Evolutionary conservation across 495 filamentous ascomycete genomes (phyloP), one percentile per base, ranked within the genome.

Genomic region (Hypoxylon subgilvum): DNA sequence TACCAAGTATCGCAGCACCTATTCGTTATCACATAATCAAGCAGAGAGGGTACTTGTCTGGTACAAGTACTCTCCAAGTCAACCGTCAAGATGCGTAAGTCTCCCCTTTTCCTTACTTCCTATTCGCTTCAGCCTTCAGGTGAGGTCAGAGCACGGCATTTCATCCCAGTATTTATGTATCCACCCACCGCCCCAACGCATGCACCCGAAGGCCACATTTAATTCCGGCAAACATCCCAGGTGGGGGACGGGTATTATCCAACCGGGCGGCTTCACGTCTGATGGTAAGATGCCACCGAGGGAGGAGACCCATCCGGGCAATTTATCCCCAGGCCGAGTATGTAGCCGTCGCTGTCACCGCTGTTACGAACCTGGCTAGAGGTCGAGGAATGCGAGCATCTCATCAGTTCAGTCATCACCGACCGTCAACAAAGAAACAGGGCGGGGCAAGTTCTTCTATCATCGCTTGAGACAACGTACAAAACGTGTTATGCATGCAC

Each of bases 181-280:
- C 44, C 30, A 48, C 46, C 39, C 47, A 38, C 46, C n/a, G 19
- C 32, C 53, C 53, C 36, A 57, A 57, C 41, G 48, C 49, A 57
- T 40, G 22, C 53, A 48, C 19, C 36, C 43, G 23, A 53, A 21
- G 4, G 36, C 34, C 39, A 61, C 58, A 28, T 63, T n/a, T 53
- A 63, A 63, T 57, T 57, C 53, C 60, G 60, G 48, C 53, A 57
- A 49, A 41, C 53, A 4, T 46, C 23, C 53, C 42, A 57, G 57
- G 60, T 63, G 60, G 60, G 23, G 23, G 23, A n/a, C n/a, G 47
- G 46, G 25, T 39, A 40, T 13, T 30, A 30, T 10, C 5, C 27
- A 46, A 18, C 39, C 39, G 41, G 34, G 46, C 59, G 52, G 46
- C 41, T 40, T 47, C 21, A 18, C 16, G 32, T 45, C 34, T 55